Evolutionary conservation across 1,284 basidiomycete genomes (phyloP), one percentile per base, ranked within the genome.

Genomic region (Ustilago shanxiensis): DNA sequence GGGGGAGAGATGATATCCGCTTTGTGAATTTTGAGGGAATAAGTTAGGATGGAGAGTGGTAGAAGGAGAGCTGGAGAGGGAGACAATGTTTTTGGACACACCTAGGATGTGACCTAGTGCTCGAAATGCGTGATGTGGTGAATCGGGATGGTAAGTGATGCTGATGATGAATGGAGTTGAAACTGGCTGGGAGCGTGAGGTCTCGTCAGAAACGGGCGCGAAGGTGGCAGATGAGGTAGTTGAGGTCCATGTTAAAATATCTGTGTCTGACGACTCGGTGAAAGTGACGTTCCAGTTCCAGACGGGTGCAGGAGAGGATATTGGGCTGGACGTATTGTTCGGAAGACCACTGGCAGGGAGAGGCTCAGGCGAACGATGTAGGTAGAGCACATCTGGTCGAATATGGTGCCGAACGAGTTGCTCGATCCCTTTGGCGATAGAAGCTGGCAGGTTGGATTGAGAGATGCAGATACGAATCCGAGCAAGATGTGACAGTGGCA

Each of bases 41-140:
- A 77, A 70, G 24, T 66, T 47, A 1, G 66, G 74, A 22, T 77
- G 70, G 1, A 72, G 58, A 0, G n/a, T 3, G 0, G 53, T 14
- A 18, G 44, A 2, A 0, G 24, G 16, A 31, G n/a, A 31, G 22
- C 8, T 51, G 22, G 18, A 7, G 11, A 67, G 53, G 10, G 63
- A 67, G 6, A 66, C 29, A 24, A 60, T 67, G 33, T 67, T 54
- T 22, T 68, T 76, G 16, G 71, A 37, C 3, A 66, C 66, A 14
- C 67, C 74, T 6, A 82, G 63, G 31, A 80, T 60, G 55, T 80
- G 80, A 2, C 80, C 80, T 1, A 82, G 57, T 3, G 57, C 80
- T 22, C 80, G 49, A 20, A 68, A 82, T 11, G 80, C 80, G n/a
- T 52, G 61, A 22, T 72, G 66, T 1, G 70, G 74, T 18, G 75